Conservation (phyloP, 2,329 filamentous ascomycete species). For the Fusarium cyanostomum region DNA sequence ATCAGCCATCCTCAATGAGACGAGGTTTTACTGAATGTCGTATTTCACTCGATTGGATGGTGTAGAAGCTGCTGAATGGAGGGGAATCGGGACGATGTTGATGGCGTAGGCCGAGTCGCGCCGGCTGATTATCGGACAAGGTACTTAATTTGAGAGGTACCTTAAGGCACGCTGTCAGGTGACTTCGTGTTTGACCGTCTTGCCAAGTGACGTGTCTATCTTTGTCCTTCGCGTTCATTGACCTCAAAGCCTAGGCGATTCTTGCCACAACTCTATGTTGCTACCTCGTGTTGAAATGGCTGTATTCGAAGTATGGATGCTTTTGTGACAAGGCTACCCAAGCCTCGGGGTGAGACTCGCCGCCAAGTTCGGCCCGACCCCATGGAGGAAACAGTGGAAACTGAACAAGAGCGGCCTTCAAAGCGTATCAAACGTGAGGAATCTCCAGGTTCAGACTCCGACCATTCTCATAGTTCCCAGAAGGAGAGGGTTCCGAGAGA, state of each 20-base stretch:
- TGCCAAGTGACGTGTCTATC: conserved; percentile 24
- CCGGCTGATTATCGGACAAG: conserved; percentile 40
- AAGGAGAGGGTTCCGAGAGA: conserved; percentile 6
- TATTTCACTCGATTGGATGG: conserved; percentile 9
- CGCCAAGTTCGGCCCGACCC: conserved; percentile 17
- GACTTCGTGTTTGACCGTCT: conserved; percentile 49
- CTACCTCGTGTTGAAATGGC: conserved; percentile 12
- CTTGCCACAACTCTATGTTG: neutral
- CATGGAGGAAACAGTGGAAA: conserved; percentile 12
- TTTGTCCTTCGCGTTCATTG: conserved; percentile 28
- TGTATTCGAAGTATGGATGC: conserved; percentile 48
- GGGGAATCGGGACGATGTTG: neutral
- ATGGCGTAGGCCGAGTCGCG: conserved; percentile 20
- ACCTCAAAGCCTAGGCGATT: neutral
- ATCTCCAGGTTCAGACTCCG: conserved; percentile 33
- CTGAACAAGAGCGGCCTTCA: conserved; percentile 36
- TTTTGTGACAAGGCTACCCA: conserved; percentile 48
- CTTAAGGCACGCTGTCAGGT: conserved; percentile 46
- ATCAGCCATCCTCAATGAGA: conserved; percentile 44
- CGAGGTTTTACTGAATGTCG: neutral
- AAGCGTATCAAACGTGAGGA: conserved; percentile 48
- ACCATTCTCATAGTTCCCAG: conserved; percentile 35
- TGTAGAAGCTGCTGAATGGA: conserved; percentile 6
- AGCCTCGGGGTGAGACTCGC: conserved; percentile 18
- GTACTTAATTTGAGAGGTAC: neutral